These are phyloP conservation scores for Yarrowia bubula DNA, from an alignment of 805 yeast genomes.

Conservation along the genomic window DNA sequence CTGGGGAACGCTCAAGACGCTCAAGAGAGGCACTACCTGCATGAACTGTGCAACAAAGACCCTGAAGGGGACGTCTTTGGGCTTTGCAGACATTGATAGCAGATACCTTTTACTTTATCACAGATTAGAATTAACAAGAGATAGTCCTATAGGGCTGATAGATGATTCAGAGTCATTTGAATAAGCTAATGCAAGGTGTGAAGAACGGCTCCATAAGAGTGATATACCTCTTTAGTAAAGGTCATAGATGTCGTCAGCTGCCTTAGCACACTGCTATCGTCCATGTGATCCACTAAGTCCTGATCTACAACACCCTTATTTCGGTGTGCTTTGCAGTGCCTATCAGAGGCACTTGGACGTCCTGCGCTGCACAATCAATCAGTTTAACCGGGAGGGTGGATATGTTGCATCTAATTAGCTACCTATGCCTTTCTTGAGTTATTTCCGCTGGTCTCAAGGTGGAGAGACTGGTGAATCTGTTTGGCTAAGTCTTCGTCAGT, in stretches of 20 bases:
- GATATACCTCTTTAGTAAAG: no score
- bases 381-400: not conserved
- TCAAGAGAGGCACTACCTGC: not conserved
- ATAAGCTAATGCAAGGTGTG: no score
- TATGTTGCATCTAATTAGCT: not conserved
- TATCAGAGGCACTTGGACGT: not conserved
- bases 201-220: no score
- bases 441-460: not conserved
- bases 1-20: not conserved
- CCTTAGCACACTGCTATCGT: no score
- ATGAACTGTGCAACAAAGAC: not conserved
- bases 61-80: not conserved
- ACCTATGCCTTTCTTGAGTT: not conserved
- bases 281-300: not conserved
- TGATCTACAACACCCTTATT: constrained; percentile 8
- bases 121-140: not conserved
- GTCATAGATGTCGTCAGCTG: no score
- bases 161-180: no score
- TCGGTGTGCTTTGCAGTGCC: not conserved
- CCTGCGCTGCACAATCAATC: not conserved
- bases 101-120: not conserved
- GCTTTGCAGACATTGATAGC: not conserved
- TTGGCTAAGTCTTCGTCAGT: no score
- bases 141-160: no score
- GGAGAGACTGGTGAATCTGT: not conserved